Evolutionary conservation across 2,329 filamentous ascomycete genomes (phyloP).

Genomic region (Pezicula rhizophila): DNA sequence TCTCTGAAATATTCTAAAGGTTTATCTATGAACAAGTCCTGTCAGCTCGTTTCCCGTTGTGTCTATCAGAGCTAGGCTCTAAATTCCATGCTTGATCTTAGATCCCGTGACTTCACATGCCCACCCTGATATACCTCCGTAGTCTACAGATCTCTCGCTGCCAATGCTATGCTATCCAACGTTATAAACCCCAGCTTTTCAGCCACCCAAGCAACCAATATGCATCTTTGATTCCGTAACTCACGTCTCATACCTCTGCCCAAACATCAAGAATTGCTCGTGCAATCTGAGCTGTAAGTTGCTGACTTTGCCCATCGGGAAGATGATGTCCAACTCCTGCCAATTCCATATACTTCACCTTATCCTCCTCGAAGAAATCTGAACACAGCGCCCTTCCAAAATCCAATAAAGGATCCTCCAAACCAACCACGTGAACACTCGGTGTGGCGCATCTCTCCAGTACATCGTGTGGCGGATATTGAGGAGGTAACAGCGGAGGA

Average conservation of each 20-base stretch:
- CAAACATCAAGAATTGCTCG: background rate
- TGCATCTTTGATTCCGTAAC: background rate
- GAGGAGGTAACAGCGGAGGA: background rate
- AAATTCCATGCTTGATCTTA: too few relatives aligned
- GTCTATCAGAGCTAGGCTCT: too few relatives aligned
- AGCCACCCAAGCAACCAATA: too few relatives aligned
- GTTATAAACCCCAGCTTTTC: too few relatives aligned
- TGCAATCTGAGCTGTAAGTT: background rate
- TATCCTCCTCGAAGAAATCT: background rate
- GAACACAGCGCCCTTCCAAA: background rate
- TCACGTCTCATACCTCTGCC: background rate
- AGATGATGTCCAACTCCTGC: background rate
- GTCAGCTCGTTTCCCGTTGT: too few relatives aligned
- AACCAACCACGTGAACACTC: conserved; percentile 3
- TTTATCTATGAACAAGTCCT: too few relatives aligned
- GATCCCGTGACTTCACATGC: too few relatives aligned
- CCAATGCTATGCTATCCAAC: too few relatives aligned
- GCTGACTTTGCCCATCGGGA: background rate
- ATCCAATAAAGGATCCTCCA: background rate
- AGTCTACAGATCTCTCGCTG: too few relatives aligned
- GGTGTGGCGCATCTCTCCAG: background rate
- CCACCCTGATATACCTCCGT: too few relatives aligned
- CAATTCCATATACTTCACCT: background rate
- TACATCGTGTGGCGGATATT: background rate
- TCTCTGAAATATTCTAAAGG: too few relatives aligned